Evolutionary conservation across 2,329 filamentous ascomycete genomes (phyloP).

Genomic region (Fusarium beomiforme): DNA sequence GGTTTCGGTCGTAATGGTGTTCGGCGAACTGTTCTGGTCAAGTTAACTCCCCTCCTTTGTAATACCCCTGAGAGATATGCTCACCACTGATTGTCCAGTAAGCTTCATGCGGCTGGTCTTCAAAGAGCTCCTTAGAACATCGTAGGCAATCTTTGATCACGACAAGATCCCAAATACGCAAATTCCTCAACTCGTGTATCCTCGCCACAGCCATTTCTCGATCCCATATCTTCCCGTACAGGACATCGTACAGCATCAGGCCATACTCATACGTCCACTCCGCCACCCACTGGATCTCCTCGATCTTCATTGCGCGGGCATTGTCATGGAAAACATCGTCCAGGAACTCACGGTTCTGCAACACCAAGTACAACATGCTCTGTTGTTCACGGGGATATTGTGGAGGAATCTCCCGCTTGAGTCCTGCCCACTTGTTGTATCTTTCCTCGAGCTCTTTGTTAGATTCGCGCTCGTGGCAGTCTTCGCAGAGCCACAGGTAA

Average conservation of each 20-base stretch:
- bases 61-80: background rate
- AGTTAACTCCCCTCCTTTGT: background rate
- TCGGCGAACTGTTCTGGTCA: conserved; percentile 1
- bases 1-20: background rate
- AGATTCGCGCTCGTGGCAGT: conserved; percentile 30
- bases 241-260: conserved; percentile 31
- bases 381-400: background rate
- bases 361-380: background rate
- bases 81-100: conserved; percentile 23
- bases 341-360: background rate
- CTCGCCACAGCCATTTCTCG: conserved; percentile 2
- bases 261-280: conserved; percentile 45
- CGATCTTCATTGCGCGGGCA: conserved; percentile 15
- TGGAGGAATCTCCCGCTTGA: background rate
- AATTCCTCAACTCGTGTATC: conserved; percentile 21
- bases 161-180: conserved; percentile 38
- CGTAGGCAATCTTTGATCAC: conserved; percentile 36
- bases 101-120: conserved; percentile 11
- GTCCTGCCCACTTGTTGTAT: conserved; percentile 12
- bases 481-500: conserved; percentile 45
- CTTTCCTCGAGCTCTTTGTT: conserved; percentile 10
- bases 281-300: conserved; percentile 42
- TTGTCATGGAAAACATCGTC: background rate
- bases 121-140: conserved; percentile 11
- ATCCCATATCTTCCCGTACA: conserved; percentile 2